Base-by-base conservation (phyloP, 768 basidiomycete species). In the Pleurotus sapidus region DNA sequence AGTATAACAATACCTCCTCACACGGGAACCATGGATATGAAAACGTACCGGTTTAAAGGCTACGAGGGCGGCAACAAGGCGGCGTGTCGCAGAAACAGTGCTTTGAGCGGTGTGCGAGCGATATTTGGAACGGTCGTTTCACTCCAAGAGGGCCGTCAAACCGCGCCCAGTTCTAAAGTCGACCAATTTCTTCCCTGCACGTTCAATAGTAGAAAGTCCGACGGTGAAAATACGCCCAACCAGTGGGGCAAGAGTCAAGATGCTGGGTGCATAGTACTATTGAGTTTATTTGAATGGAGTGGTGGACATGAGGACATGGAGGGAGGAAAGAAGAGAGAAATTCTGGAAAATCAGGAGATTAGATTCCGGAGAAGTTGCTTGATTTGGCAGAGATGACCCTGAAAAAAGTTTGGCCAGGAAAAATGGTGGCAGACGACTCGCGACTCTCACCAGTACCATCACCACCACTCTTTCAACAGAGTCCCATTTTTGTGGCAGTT, bases 401-500 rank as follows among this genome's bases (percentile, higher is more conserved):
- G 38, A 17, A 48, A 24, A 48, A 25, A 48, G 39, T 23, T 42
- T 20, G 39, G 51, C 51, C n/a, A 42, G 51, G 51, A 39, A 39
- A 54, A 54, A 54, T 54, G 39, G 39, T 30, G 15, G 30, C 12
- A 48, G 46, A 34, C 30, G 30, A 34, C 9, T 34, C 30, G 49
- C 50, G 37, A 24, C 50, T 58, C 57, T 58, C 49, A 47, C 45
- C 42, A 49, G 17, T 17, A 37, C 57, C 50, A 39, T 8, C 37
- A 30, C 49, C 34, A 46, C 48, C 20, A 27, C 38, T 23, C 17
- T 43, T 45, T 49, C 43, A 40, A 18, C 17, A 48, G 46, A 48
- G 46, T 25, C 46, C 46, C 46, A 48, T 55, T 54, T 59, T 37
- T 61, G 61, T 59, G 54, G 59, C 50, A 50, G 30, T 34, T 55